Percentiles rank a stretch among this genome's conserved stretches.
Conservation (phyloP, 768 basidiomycete genomes). For the Terana coerulea region DNA sequence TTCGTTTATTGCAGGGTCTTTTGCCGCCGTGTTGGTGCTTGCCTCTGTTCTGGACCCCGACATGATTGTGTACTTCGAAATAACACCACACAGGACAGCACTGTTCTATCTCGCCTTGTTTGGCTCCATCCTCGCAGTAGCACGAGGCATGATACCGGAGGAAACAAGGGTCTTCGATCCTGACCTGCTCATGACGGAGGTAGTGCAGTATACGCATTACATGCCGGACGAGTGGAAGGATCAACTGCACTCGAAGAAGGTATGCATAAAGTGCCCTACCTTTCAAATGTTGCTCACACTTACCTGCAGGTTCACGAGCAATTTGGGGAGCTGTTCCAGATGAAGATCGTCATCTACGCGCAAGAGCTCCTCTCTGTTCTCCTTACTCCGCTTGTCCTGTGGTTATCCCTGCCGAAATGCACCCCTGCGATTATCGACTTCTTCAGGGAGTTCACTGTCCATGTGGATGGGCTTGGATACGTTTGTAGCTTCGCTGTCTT, state of each 20-base stretch:
- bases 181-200: conserved; percentile 87
- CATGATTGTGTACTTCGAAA: conserved; percentile 89
- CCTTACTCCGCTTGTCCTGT: conserved; percentile 90
- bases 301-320: conserved; percentile 73
- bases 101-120: conserved; percentile 91
- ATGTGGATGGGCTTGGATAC: conserved; percentile 94
- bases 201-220: conserved; percentile 93
- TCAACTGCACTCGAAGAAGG: conserved; percentile 84
- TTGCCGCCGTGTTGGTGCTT: conserved; percentile 90
- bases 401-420: conserved; percentile 87
- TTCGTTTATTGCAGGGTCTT: conserved; percentile 94
- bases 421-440: conserved; percentile 94
- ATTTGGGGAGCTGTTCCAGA: conserved; percentile 89
- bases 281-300: neutral
- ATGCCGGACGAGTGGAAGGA: conserved; percentile 93
- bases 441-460: conserved; percentile 96
- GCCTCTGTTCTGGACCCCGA: conserved; percentile 94
- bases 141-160: conserved; percentile 93
- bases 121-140: conserved; percentile 82
- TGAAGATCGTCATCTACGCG: conserved; percentile 85
- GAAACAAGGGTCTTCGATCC: conserved; percentile 94
- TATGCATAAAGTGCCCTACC: conserved; percentile 26
- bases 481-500: conserved; percentile 99
- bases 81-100: conserved; percentile 89
- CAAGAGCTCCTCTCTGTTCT: conserved; percentile 90